Conservation (phyloP, 2,329 filamentous ascomycete genomes). For the Penicillium sp. region DNA sequence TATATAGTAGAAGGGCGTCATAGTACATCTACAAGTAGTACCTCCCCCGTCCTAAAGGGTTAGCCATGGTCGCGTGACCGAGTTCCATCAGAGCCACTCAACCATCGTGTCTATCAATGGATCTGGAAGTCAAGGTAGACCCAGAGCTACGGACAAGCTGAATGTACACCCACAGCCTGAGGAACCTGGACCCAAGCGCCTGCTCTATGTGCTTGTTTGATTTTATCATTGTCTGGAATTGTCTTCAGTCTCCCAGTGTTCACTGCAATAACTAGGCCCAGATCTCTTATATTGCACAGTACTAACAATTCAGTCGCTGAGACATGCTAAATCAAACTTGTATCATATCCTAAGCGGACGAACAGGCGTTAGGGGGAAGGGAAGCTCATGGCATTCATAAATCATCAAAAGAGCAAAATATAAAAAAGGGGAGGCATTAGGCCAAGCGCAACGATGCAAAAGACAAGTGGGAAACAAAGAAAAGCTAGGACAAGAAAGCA, state of each 20-base stretch:
- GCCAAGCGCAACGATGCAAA: not conserved
- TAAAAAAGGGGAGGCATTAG: not conserved
- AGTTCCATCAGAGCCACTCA: not conserved
- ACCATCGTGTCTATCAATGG: not conserved
- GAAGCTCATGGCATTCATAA: constrained; percentile 10
- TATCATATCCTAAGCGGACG: constrained; percentile 2
- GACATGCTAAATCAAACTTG: constrained; percentile 3
- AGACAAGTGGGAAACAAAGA: not conserved
- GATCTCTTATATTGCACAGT: not conserved
- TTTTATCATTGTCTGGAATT: not conserved
- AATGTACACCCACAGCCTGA: not conserved
- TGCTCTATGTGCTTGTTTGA: too few species aligned
- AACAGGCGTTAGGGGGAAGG: not conserved
- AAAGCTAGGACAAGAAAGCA: not conserved
- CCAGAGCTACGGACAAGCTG: not conserved
- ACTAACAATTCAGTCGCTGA: not conserved
- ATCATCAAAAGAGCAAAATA: constrained; percentile 4
- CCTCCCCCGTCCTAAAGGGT: too few species aligned
- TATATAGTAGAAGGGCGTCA: not conserved
- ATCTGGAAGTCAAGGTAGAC: not conserved
- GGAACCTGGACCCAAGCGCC: not conserved
- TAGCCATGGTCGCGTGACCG: too few species aligned
- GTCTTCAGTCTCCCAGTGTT: not conserved
- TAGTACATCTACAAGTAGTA: not conserved
- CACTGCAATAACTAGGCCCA: not conserved